phyloP scores from a whole-genome alignment of 305 asterid genomes.

The Salvia sclarea region DNA sequence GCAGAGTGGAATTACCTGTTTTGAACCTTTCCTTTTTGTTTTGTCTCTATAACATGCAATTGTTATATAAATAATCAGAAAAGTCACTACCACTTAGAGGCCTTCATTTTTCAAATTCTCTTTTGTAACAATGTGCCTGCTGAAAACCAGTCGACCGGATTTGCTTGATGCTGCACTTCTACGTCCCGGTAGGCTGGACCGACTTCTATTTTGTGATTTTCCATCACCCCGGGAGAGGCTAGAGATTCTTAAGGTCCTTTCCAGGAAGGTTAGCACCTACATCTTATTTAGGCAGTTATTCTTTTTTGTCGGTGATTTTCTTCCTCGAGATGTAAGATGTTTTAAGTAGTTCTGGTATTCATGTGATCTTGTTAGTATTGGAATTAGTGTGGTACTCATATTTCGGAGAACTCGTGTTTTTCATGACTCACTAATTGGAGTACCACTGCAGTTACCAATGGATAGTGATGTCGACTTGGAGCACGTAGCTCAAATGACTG shows the following conservation, averaged over 20 bases:
- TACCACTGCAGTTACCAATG: conserved; percentile 67
- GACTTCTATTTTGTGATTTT: conserved; percentile 92
- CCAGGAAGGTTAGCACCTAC: conserved; percentile 62
- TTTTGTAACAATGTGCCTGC: conserved; percentile 22
- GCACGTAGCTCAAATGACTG: conserved; percentile 57
- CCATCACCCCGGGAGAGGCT: conserved; percentile 76
- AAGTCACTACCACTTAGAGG: not conserved
- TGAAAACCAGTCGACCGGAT: conserved; percentile 78
- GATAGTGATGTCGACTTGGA: conserved; percentile 71
- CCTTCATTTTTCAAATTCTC: not conserved
- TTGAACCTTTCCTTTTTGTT: not conserved
- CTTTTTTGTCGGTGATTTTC: conserved; percentile 2
- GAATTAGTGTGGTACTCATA: conserved; percentile 3
- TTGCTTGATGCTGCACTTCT: conserved; percentile 99
- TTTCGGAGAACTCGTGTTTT: not conserved
- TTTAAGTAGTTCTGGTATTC: not conserved
- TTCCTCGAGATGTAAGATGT: not conserved
- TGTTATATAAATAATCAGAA: conserved; percentile 9
- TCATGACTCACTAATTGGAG: not conserved
- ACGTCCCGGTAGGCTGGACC: conserved; percentile 93
- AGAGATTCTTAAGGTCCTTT: conserved; percentile 80
- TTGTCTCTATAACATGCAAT: not conserved
- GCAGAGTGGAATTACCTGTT: not conserved
- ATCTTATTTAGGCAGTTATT: not conserved
- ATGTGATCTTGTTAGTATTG: not conserved